A percentile compares a stretch with the other conserved stretches of the same genome.
These are phyloP conservation scores for Moniliophthora roreri DNA, from an alignment of 1,284 basidiomycete genomes.

Conservation along the genomic window DNA sequence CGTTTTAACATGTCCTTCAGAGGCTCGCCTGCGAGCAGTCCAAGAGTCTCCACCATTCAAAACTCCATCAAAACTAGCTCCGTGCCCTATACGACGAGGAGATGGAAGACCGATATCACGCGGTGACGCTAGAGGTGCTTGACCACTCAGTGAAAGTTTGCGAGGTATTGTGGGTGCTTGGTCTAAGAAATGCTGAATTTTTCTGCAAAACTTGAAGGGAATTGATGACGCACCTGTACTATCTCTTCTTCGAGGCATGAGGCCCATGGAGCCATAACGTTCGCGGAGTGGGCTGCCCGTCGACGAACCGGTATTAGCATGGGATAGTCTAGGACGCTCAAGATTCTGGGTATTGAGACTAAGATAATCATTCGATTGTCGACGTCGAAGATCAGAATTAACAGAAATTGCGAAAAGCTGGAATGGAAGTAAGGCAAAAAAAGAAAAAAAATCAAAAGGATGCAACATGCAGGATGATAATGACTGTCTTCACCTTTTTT, in stretches of 20 bases:
- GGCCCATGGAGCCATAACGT: constrained; percentile 49
- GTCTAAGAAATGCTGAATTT: constrained; percentile 34
- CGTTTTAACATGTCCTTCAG: constrained; percentile 47
- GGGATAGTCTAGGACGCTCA: constrained; percentile 59
- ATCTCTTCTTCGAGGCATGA: constrained; percentile 62
- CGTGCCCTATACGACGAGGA: constrained; percentile 62
- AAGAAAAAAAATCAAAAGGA: constrained; percentile 18
- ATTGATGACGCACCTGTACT: constrained; percentile 51
- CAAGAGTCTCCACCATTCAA: constrained; percentile 66
- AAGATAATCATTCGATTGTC: constrained; percentile 72
- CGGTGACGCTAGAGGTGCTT: constrained; percentile 51
- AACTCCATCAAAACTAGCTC: constrained; percentile 70
- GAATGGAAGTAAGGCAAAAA: constrained; percentile 17
- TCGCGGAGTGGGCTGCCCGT: constrained; percentile 62
- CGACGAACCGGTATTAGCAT: constrained; percentile 41
- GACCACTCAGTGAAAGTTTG: constrained; percentile 70
- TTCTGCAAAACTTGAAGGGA: constrained; percentile 9
- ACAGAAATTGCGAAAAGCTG: constrained; percentile 74
- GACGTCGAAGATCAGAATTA: constrained; percentile 79
- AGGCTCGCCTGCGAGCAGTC: constrained; percentile 58
- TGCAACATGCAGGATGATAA: constrained; percentile 14
- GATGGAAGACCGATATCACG: constrained; percentile 61
- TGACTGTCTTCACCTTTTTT: constrained; percentile 69
- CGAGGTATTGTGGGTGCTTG: constrained; percentile 50
- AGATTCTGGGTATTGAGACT: constrained; percentile 48